These are phyloP conservation scores for Vitis riparia DNA, from an alignment of 164 flowering plant species.

Conservation along the genomic window DNA sequence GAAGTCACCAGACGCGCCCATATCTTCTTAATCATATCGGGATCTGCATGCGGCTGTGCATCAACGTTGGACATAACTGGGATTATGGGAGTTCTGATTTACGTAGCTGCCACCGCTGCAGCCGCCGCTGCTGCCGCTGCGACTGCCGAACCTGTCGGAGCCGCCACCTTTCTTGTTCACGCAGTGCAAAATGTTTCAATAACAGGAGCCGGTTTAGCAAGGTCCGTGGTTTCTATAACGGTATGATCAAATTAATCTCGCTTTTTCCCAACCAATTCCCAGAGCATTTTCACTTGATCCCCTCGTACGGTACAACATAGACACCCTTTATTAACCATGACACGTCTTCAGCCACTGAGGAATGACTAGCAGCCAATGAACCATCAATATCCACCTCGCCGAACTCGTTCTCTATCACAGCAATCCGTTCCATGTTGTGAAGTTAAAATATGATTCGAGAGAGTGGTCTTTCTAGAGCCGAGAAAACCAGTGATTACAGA, in stretches of 20 bases:
- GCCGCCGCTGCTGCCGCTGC: too few relatives aligned
- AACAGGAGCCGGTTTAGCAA: too few relatives aligned
- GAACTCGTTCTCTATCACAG: constrained; percentile 98
- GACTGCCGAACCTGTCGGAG: too few relatives aligned
- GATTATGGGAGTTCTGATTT: constrained; percentile 77
- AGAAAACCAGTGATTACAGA: too few relatives aligned
- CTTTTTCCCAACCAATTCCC: constrained; percentile 69
- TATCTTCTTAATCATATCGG: constrained; percentile 80
- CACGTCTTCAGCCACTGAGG: constrained; percentile 70
- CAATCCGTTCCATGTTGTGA: constrained; percentile 91
- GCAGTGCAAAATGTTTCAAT: too few relatives aligned
- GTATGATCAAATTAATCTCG: constrained; percentile 90
- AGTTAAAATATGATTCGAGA: constrained; percentile 86
- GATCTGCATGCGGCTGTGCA: constrained; percentile 93
- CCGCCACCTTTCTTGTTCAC: too few relatives aligned
- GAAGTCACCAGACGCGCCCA: too few relatives aligned
- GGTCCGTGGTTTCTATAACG: constrained; percentile 88
- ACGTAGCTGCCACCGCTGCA: constrained; percentile 83
- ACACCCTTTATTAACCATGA: constrained; percentile 97
- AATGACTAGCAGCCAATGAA: constrained; percentile 88
- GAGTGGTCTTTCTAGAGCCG: constrained; percentile 64
- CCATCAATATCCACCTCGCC: constrained; percentile 99
- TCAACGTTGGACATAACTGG: constrained; percentile 98
- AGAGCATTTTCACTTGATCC: constrained; percentile 88
- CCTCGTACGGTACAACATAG: constrained; percentile 95